Conservation (phyloP, 768 basidiomycete species). For the Phlebiopsis flavidoalba region DNA sequence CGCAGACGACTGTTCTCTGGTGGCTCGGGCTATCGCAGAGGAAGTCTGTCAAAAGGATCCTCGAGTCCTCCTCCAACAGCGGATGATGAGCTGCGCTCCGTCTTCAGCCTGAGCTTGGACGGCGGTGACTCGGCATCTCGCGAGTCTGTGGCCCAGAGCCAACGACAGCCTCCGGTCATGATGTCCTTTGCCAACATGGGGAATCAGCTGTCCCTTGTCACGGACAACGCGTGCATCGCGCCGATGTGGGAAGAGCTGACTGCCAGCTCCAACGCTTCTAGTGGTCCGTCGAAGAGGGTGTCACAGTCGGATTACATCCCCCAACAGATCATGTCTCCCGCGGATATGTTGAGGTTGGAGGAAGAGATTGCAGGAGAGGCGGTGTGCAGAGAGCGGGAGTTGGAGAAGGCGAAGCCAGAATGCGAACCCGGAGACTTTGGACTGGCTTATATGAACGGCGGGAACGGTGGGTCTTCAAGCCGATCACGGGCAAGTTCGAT, state of each 20-base stretch:
- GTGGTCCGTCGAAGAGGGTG: conserved; percentile 28
- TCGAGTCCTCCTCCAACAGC: conserved; percentile 25
- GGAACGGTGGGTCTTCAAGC: not conserved
- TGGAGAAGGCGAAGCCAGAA: conserved; percentile 16
- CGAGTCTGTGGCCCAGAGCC: not conserved
- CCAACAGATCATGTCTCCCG: conserved; percentile 64
- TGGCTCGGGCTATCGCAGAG: conserved; percentile 46
- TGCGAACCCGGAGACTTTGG: conserved; percentile 20
- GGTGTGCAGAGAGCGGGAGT: conserved; percentile 5
- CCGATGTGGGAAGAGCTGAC: conserved; percentile 36
- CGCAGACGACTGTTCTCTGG: conserved; percentile 62
- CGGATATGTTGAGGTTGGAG: conserved; percentile 58
- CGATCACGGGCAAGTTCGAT: conserved; percentile 15
- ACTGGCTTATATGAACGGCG: conserved; percentile 10
- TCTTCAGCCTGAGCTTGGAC: conserved; percentile 37
- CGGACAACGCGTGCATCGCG: conserved; percentile 25
- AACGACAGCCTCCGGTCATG: conserved; percentile 18
- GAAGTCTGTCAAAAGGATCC: conserved; percentile 39
- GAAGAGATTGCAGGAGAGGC: conserved; percentile 36
- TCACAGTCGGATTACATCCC: conserved; percentile 45
- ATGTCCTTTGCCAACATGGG: conserved; percentile 22
- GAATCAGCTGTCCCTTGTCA: conserved; percentile 20
- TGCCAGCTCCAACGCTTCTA: not conserved
- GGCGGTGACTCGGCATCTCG: conserved; percentile 12
- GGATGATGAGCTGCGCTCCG: conserved; percentile 52